Evolutionary conservation across 768 basidiomycete genomes (phyloP), one percentile per base, ranked within the genome.

Genomic region (Fomitopsis pulvina): DNA sequence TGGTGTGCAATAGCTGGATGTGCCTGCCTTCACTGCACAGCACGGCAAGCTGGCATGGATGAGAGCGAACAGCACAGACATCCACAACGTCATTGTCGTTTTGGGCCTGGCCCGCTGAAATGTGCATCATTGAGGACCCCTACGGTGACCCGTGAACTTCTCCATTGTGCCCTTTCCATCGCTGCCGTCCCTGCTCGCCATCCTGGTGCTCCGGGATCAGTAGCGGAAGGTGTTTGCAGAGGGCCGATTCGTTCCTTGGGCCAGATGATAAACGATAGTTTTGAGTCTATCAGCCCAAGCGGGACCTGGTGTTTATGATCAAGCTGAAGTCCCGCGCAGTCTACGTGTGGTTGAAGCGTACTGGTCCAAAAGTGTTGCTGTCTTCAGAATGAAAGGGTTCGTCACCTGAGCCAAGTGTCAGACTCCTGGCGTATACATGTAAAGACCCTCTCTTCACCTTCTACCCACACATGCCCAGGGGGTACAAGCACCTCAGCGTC

Each of bases 361-460:
- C 85, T 8, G 86, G 81, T 6, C 87, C 86, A 62, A 84, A 85
- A 1, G 68, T 63, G 61, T 87, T 87, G 67, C 85, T 87, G 58
- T 87, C 87, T 47, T 81, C 72, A 8, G 79, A 84, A 49, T 78
- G 72, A 57, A 81, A 83, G 4, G 75, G 71, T 59, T 85, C 81
- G 52, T 87, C 84, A 7, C 84, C 84, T 85, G n/a, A 42, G 26
- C 32, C 10, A 16, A 16, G 34, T 10, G 42, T 50, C 22, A 22
- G 14, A n/a, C 12, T 28, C 2, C 43, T 24, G 18, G n/a, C 20
- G 5, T 41, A 41, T 41, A 22, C 20, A 27, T 24, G 22, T 44
- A 44, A 11, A 44, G 28, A 22, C 14, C 12, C 3, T 14, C 37
- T 11, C 47, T 70, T 45, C 45, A 80, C 83, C 86, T 76, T 89